Conservation (phyloP, 2,329 filamentous ascomycete genomes). For the Nothophoma quercina region DNA sequence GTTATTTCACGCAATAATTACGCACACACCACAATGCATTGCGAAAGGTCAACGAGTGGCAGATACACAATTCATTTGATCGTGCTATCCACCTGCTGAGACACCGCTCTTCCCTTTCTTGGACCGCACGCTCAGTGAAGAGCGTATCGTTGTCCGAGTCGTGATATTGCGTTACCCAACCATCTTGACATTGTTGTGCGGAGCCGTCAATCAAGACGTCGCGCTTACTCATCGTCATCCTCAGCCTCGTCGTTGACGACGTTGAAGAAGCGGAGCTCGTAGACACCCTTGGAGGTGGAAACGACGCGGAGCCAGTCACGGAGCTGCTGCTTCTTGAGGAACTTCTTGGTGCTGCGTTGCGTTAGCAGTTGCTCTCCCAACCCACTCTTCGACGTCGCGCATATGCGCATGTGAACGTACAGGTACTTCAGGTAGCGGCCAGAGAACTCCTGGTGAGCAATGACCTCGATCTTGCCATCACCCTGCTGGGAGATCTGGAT, state of each 20-base stretch:
- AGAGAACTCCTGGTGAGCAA: conserved; percentile 96
- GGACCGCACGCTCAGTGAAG: conserved; percentile 24
- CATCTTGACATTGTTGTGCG: conserved; percentile 11
- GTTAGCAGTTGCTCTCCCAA: conserved; percentile 17
- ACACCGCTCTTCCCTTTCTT: conserved; percentile 29
- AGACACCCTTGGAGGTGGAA: conserved; percentile 96
- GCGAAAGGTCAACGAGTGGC: conserved; percentile 5
- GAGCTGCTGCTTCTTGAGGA: conserved; percentile 99
- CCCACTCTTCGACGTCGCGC: background rate
- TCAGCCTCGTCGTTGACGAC: conserved; percentile 98
- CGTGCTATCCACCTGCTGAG: conserved; percentile 39
- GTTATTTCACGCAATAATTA: too few species aligned
- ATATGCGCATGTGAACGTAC: conserved; percentile 62
- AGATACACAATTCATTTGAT: conserved; percentile 40
- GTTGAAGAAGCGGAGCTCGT: conserved; percentile 99
- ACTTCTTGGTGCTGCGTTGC: conserved; percentile 95
- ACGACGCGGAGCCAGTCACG: conserved; percentile 99
- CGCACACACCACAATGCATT: background rate
- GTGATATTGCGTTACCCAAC: conserved; percentile 12
- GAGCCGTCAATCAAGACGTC: conserved; percentile 39
- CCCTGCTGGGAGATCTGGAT: conserved; percentile 89
- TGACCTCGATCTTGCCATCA: conserved; percentile 98
- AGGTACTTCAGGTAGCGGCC: conserved; percentile 99
- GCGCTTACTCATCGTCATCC: conserved; percentile 92
- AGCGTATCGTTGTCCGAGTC: conserved; percentile 10